Conservation (phyloP, 2,329 filamentous ascomycete genomes). For the Alternaria solani region DNA sequence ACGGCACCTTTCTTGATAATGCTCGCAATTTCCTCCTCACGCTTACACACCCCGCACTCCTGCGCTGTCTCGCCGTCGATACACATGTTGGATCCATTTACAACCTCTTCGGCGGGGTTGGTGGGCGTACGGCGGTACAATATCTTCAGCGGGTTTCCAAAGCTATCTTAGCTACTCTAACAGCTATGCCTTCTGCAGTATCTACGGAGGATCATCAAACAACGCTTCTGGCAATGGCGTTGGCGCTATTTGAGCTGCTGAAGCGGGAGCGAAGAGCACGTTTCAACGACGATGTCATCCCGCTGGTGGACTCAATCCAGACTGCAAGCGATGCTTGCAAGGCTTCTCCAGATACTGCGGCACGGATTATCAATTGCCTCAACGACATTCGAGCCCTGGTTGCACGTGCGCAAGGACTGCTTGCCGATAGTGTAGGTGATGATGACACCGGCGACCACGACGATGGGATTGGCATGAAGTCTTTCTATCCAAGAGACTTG, state of each 20-base stretch:
- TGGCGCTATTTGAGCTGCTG: constrained; percentile 30
- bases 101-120: constrained; percentile 46
- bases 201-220: background rate
- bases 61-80: constrained; percentile 49
- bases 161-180: constrained; percentile 4
- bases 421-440: constrained; percentile 11
- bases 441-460: background rate
- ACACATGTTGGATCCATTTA: constrained; percentile 47
- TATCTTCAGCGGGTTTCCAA: constrained; percentile 43
- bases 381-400: constrained; percentile 25
- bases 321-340: constrained; percentile 11
- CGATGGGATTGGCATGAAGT: constrained; percentile 1
- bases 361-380: constrained; percentile 9
- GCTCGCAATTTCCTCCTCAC: constrained; percentile 32
- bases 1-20: constrained; percentile 15
- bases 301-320: constrained; percentile 17
- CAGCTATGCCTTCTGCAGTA: background rate
- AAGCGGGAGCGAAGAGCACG: constrained; percentile 26
- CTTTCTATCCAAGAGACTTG: constrained; percentile 35
- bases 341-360: background rate
- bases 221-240: constrained; percentile 19
- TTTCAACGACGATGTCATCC: constrained; percentile 30
- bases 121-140: constrained; percentile 40
- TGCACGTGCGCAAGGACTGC: constrained; percentile 26
- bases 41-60: constrained; percentile 44